Conservation (phyloP, 2,329 filamentous ascomycete genomes). For the Diaporthe velutina region DNA sequence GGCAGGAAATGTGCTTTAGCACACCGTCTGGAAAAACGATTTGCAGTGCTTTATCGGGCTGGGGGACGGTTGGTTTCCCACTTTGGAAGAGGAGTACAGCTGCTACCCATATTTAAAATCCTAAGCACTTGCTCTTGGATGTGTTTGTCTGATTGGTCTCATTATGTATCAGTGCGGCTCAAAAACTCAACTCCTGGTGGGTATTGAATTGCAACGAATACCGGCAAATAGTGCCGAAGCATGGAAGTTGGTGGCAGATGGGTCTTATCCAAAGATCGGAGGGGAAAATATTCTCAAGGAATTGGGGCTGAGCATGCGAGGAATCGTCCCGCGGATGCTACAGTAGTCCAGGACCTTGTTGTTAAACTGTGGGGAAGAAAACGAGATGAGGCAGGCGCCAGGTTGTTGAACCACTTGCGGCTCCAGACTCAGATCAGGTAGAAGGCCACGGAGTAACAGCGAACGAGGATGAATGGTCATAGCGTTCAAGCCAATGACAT, state of each 20-base stretch:
- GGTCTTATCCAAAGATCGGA: not conserved
- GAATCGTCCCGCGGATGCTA: slow-evolving; percentile 7
- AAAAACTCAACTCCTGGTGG: no score
- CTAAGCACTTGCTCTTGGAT: not conserved
- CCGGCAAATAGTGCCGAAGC: slow-evolving; percentile 12
- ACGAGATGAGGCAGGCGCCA: slow-evolving; percentile 1
- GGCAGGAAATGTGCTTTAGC: not conserved
- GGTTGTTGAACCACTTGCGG: not conserved
- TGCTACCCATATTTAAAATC: not conserved
- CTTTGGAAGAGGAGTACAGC: not conserved
- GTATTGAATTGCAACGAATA: not conserved
- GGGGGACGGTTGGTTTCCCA: not conserved
- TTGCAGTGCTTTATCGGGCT: not conserved
- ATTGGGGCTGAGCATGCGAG: slow-evolving; percentile 24
- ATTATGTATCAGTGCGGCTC: not conserved
- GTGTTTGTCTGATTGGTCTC: not conserved
- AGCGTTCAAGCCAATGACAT: not conserved
- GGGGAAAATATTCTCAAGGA: slow-evolving; percentile 2
- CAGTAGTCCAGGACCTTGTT: not conserved
- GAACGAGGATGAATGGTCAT: not conserved
- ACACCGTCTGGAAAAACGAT: not conserved
- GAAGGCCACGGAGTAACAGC: not conserved
- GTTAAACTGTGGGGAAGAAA: not conserved
- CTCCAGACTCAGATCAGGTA: not conserved
- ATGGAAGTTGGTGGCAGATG: not conserved